These are phyloP conservation scores for Phytophthora gonapodyides DNA, from an alignment of 352 stramenopile genomes.

Conservation along the genomic window DNA sequence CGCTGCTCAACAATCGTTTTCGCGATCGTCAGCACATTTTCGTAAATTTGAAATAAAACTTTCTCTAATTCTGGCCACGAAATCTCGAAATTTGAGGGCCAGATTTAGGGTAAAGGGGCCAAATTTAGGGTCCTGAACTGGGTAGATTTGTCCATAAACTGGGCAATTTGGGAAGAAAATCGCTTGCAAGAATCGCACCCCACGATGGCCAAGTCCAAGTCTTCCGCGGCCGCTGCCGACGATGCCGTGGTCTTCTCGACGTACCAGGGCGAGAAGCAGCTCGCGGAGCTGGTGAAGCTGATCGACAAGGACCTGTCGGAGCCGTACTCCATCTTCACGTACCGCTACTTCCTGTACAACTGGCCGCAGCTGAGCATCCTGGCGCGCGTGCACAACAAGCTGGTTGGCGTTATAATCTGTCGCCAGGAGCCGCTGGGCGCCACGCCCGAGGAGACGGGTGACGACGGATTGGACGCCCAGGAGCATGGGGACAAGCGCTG, in stretches of 20 bases:
- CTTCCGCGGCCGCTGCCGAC: background rate
- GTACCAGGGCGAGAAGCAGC: conserved; percentile 90
- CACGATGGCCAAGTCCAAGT: conserved; percentile 38
- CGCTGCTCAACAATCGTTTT: too few relatives aligned
- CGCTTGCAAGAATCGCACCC: too few relatives aligned
- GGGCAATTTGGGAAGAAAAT: too few relatives aligned
- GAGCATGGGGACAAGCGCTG: conserved; percentile 38
- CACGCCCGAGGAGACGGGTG: conserved; percentile 51
- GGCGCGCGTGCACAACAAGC: conserved; percentile 79
- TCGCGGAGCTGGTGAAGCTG: conserved; percentile 92
- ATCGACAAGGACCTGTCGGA: conserved; percentile 96
- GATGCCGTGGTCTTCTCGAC: conserved; percentile 58
- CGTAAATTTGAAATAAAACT: too few relatives aligned
- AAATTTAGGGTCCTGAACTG: too few relatives aligned
- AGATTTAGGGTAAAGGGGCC: too few relatives aligned
- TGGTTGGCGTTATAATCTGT: conserved; percentile 93
- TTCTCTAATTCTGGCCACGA: too few relatives aligned
- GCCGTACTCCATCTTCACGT: conserved; percentile 97
- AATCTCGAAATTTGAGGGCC: too few relatives aligned
- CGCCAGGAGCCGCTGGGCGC: conserved; percentile 85
- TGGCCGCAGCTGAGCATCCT: conserved; percentile 94
- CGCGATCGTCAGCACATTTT: too few relatives aligned
- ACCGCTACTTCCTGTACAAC: conserved; percentile 96
- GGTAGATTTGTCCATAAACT: too few relatives aligned
- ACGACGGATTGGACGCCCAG: conserved; percentile 24